Percentiles rank a stretch among this genome's conserved stretches.
These are phyloP conservation scores for Pseudofabraea citricarpa DNA, from an alignment of 2,329 filamentous ascomycete genomes.

Conservation along the genomic window DNA sequence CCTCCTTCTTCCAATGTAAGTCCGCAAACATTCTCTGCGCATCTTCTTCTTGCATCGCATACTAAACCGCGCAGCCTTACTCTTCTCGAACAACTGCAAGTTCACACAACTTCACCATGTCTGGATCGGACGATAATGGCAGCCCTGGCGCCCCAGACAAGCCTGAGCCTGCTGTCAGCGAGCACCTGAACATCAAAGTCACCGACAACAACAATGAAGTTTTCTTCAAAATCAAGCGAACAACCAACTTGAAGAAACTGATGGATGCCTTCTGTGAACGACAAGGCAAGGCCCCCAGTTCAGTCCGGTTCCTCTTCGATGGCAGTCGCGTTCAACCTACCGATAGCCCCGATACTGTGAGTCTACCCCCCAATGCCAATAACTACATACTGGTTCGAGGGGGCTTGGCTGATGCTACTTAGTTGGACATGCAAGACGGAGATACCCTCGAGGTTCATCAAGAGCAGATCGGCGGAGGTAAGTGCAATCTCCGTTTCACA, in stretches of 20 bases:
- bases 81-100: background rate
- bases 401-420: conserved; percentile 7
- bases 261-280: conserved; percentile 98
- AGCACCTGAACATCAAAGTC: conserved; percentile 98
- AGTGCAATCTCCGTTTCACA: conserved; percentile 12
- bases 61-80: background rate
- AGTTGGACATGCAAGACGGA: conserved; percentile 97
- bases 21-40: no score
- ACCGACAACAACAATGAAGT: conserved; percentile 99
- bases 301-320: conserved; percentile 93
- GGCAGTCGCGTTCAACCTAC: conserved; percentile 85
- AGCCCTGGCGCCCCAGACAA: conserved; percentile 34
- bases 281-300: conserved; percentile 79
- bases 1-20: no score
- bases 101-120: conserved; percentile 20
- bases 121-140: conserved; percentile 38
- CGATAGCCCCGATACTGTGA: conserved; percentile 87
- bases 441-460: conserved; percentile 97
- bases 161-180: conserved; percentile 36
- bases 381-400: background rate
- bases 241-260: conserved; percentile 91
- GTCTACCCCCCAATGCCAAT: conserved; percentile 32
- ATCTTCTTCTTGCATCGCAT: no score
- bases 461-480: conserved; percentile 83
- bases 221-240: conserved; percentile 99